Percentiles rank a stretch among this genome's conserved stretches.
Conservation (phyloP, 192 early-diverging fungal species). For the Funneliformis mosseae region DNA sequence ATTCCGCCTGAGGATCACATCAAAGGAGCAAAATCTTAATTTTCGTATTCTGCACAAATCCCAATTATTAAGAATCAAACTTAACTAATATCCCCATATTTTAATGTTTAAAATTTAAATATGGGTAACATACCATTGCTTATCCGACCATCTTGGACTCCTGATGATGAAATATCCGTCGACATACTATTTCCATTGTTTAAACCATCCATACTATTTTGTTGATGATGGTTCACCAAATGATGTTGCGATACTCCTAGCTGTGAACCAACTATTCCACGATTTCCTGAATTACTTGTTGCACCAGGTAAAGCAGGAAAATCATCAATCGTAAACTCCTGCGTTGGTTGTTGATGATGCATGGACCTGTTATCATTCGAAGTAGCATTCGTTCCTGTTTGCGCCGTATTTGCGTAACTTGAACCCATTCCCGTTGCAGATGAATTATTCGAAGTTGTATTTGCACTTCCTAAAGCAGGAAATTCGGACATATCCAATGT, state of each 20-base stretch:
- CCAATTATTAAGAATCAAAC: slow-evolving; percentile 7
- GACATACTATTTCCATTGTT: slow-evolving; percentile 14
- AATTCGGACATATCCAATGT: slow-evolving; percentile 50
- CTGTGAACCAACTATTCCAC: slow-evolving; percentile 40
- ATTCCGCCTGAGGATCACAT: slow-evolving; percentile 28
- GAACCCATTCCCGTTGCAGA: slow-evolving; percentile 22
- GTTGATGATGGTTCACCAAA: slow-evolving; percentile 36
- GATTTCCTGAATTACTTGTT: slow-evolving; percentile 42
- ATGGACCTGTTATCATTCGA: slow-evolving; percentile 14
- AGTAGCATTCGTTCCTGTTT: slow-evolving; percentile 36
- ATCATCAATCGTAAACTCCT: slow-evolving; percentile 50
- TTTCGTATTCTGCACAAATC: neutral
- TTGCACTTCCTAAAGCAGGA: slow-evolving; percentile 48
- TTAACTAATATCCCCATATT: neutral
- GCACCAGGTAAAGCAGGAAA: slow-evolving; percentile 50
- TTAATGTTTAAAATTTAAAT: neutral
- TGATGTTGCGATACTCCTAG: slow-evolving; percentile 43
- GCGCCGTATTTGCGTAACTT: slow-evolving; percentile 49
- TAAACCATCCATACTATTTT: slow-evolving; percentile 25
- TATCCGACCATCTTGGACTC: slow-evolving; percentile 20
- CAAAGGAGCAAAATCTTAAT: slow-evolving; percentile 16
- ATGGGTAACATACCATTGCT: slow-evolving; percentile 19
- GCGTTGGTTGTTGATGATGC: slow-evolving; percentile 36
- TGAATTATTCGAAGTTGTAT: slow-evolving; percentile 39
- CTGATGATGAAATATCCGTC: neutral